A percentile compares a stretch with the other conserved stretches of the same genome.
Evolutionary conservation across 768 basidiomycete species (phyloP).

Genomic region (Leucosporidium yakuticum): DNA sequence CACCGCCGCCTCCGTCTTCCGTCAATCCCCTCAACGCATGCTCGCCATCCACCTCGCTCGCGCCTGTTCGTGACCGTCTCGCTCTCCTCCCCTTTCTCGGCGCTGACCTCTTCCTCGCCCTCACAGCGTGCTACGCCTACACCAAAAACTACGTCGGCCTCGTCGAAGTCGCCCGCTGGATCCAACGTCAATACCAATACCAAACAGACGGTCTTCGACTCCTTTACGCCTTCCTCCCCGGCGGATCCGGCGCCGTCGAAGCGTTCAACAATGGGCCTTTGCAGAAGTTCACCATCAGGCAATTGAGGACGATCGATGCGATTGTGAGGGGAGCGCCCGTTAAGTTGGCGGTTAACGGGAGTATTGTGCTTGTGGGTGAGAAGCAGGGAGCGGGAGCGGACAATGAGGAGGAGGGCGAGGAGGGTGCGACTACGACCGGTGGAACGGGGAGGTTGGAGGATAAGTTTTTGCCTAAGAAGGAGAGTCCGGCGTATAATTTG

Average conservation of each 20-base stretch:
- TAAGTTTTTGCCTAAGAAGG: constrained; percentile 51
- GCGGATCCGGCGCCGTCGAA: constrained; percentile 64
- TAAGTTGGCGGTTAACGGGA: not conserved
- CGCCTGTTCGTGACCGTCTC: constrained; percentile 55
- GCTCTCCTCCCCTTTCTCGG: not conserved
- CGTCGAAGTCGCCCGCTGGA: constrained; percentile 68
- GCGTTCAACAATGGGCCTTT: constrained; percentile 70
- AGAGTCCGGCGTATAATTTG: constrained; percentile 63
- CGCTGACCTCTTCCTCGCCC: not conserved
- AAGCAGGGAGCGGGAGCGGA: constrained; percentile 21
- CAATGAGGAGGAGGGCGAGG: constrained; percentile 47
- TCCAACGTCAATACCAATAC: constrained; percentile 71
- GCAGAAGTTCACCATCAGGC: constrained; percentile 77
- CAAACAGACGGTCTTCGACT: constrained; percentile 79
- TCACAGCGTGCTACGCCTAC: constrained; percentile 64
- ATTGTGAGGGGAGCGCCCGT: not conserved
- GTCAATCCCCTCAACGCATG: constrained; percentile 50
- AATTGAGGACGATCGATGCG: constrained; percentile 41
- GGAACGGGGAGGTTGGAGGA: constrained; percentile 5
- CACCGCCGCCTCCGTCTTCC: constrained; percentile 63
- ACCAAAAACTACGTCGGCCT: constrained; percentile 55
- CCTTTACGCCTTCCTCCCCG: constrained; percentile 64
- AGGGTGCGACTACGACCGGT: constrained; percentile 30
- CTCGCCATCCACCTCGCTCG: constrained; percentile 69
- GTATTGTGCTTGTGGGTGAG: not conserved